Evolutionary conservation across 176 grass and related monocot species (phyloP).

Genomic region (Leersia perrieri): DNA sequence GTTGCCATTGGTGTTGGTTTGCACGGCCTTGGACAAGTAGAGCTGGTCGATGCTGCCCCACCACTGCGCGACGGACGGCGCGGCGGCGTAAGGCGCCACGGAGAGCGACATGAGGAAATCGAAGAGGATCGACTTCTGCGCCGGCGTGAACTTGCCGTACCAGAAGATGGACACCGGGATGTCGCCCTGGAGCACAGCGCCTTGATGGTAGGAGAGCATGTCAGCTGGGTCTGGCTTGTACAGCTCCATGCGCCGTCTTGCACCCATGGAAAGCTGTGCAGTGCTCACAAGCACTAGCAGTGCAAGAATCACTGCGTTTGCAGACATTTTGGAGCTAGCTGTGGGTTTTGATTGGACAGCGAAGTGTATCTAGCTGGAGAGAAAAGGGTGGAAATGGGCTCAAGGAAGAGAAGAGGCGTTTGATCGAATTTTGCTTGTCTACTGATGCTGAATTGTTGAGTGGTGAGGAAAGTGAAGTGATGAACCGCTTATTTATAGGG

Average conservation of each 20-base stretch:
- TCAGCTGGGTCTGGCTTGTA: conserved; percentile 31
- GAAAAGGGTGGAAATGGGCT: neutral
- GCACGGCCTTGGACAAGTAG: conserved; percentile 54
- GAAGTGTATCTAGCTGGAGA: neutral
- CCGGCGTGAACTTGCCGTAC: conserved; percentile 60
- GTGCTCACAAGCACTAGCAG: conserved; percentile 14
- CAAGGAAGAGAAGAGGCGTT: neutral
- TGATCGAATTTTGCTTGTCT: neutral
- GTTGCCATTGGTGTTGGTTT: neutral
- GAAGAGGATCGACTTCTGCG: conserved; percentile 62
- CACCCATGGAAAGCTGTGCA: conserved; percentile 10
- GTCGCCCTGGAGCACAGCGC: conserved; percentile 53
- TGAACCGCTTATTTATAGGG: conserved; percentile 37
- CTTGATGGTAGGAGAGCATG: conserved; percentile 73
- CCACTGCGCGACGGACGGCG: conserved; percentile 62
- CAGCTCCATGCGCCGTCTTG: conserved; percentile 54
- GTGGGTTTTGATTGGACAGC: neutral
- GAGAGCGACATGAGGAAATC: conserved; percentile 79
- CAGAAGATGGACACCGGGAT: conserved; percentile 60
- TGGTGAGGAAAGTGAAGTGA: neutral
- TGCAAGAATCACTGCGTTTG: conserved; percentile 1
- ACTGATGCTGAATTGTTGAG: neutral
- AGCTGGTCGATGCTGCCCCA: conserved; percentile 67
- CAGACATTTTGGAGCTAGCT: conserved; percentile 4
- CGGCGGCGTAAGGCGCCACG: neutral